Percentiles rank a stretch among this genome's conserved stretches.
phyloP scores from a whole-genome alignment of 345 rosid species.

The Hibiscus trionum region DNA sequence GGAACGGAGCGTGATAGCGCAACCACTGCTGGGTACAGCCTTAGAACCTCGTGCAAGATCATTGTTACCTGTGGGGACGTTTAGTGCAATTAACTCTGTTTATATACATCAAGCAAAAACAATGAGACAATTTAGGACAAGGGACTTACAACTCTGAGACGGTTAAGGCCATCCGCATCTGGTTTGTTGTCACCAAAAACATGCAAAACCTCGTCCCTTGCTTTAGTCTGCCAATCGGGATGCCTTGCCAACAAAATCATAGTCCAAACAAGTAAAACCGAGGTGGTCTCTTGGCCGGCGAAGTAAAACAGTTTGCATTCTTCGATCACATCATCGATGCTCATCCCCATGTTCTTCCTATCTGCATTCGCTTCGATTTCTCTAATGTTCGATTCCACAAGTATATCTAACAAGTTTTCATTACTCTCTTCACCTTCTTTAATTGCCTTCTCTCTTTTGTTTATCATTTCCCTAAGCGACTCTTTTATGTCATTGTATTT shows the following conservation, averaged over 20 bases:
- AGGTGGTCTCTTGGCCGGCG: conserved; percentile 32
- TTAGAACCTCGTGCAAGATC: conserved; percentile 32
- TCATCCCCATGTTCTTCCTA: conserved; percentile 13
- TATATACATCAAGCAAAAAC: background rate
- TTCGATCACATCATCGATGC: conserved; percentile 19
- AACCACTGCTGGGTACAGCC: conserved; percentile 29
- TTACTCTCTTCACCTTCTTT: conserved; percentile 8
- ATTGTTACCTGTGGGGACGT: conserved; percentile 20
- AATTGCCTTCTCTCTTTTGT: conserved; percentile 17
- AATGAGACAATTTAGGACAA: background rate
- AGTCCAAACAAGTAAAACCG: conserved; percentile 28
- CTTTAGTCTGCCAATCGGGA: conserved; percentile 25
- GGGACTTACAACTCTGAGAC: conserved; percentile 17
- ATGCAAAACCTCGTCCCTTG: conserved; percentile 28
- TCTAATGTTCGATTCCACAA: conserved; percentile 23
- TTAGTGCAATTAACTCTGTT: background rate
- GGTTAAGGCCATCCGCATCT: conserved; percentile 12
- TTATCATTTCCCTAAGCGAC: conserved; percentile 17
- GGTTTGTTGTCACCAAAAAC: conserved; percentile 21
- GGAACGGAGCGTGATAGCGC: background rate
- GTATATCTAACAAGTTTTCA: conserved; percentile 24
- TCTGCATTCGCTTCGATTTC: conserved; percentile 22
- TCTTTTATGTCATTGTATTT: conserved; percentile 11
- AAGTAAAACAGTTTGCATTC: conserved; percentile 29
- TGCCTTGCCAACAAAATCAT: conserved; percentile 20